These are phyloP conservation scores for Peribolospora kevripleyi DNA, from an alignment of 768 basidiomycete species.

Conservation along the genomic window DNA sequence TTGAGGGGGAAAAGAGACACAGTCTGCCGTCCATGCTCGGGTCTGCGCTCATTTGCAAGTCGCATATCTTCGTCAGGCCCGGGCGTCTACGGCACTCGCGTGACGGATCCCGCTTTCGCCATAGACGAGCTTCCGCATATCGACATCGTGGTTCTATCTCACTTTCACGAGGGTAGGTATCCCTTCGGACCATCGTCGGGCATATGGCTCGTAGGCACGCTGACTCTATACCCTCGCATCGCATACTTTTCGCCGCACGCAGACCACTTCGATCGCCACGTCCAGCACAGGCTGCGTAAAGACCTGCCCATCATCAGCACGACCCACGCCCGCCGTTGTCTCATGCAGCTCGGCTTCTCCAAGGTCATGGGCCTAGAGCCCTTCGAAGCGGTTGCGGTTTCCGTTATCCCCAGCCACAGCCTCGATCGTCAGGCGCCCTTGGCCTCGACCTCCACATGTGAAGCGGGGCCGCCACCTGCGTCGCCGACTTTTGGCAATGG, in stretches of 20 bases:
- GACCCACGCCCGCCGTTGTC: slow-evolving; percentile 13
- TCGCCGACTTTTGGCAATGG: too few species aligned
- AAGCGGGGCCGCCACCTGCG: too few species aligned
- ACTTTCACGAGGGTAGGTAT: slow-evolving; percentile 13
- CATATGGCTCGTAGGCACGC: neutral
- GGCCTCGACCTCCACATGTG: too few species aligned
- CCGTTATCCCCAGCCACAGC: too few species aligned
- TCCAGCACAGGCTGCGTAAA: slow-evolving; percentile 18
- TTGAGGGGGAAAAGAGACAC: neutral
- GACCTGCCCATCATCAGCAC: slow-evolving; percentile 20
- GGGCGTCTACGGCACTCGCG: slow-evolving; percentile 16
- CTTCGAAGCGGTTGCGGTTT: slow-evolving; percentile 11
- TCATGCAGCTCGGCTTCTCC: slow-evolving; percentile 6
- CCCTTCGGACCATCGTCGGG: neutral
- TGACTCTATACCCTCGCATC: neutral
- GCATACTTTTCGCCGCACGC: slow-evolving; percentile 4
- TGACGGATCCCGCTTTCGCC: slow-evolving; percentile 18
- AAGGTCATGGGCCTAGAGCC: slow-evolving; percentile 10
- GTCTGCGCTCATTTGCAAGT: neutral
- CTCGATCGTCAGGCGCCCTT: too few species aligned
- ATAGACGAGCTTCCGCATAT: slow-evolving; percentile 17
- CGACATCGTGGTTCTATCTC: slow-evolving; percentile 18
- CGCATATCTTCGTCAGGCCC: slow-evolving; percentile 12
- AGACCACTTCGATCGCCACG: slow-evolving; percentile 20
- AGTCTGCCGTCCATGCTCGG: neutral